Conservation (phyloP, 2,329 filamentous ascomycete genomes). For the Clathrospora elynae region DNA sequence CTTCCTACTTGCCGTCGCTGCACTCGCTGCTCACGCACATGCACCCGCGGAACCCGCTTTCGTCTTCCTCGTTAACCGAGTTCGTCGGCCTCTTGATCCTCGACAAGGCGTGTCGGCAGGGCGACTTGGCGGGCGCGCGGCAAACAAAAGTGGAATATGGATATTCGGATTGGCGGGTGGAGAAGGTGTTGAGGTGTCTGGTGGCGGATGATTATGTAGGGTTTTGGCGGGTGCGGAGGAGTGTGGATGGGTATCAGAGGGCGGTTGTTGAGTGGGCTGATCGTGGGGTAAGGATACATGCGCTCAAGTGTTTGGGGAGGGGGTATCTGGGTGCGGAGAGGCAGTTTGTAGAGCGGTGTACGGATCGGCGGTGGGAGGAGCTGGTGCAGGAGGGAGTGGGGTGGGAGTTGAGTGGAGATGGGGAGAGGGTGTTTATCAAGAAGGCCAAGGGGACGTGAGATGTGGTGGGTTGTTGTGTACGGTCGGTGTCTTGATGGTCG, state of each 20-base stretch:
- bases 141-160: constrained; percentile 65
- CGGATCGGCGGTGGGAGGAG: constrained; percentile 73
- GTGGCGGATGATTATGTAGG: constrained; percentile 80
- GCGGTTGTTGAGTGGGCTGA: constrained; percentile 83
- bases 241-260: constrained; percentile 79
- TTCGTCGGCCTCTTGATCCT: constrained; percentile 81
- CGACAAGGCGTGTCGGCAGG: constrained; percentile 84
- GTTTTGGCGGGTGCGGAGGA: constrained; percentile 73
- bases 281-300: constrained; percentile 72
- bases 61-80: constrained; percentile 74
- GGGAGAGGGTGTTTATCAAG: constrained; percentile 75
- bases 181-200: constrained; percentile 70
- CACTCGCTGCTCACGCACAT: constrained; percentile 76
- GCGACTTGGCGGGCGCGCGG: constrained; percentile 75
- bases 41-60: constrained; percentile 70
- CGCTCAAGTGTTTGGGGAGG: constrained; percentile 83
- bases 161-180: constrained; percentile 70
- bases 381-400: constrained; percentile 76
- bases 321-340: constrained; percentile 77
- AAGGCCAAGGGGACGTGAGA: constrained; percentile 56
- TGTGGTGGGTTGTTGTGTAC: background rate
- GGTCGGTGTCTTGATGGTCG: too few relatives aligned
- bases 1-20: constrained; percentile 88
- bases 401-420: constrained; percentile 73
- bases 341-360: constrained; percentile 69